Evolutionary conservation across 2,329 filamentous ascomycete genomes (phyloP), one percentile per base, ranked within the genome.

Genomic region (Fusarium humuli): DNA sequence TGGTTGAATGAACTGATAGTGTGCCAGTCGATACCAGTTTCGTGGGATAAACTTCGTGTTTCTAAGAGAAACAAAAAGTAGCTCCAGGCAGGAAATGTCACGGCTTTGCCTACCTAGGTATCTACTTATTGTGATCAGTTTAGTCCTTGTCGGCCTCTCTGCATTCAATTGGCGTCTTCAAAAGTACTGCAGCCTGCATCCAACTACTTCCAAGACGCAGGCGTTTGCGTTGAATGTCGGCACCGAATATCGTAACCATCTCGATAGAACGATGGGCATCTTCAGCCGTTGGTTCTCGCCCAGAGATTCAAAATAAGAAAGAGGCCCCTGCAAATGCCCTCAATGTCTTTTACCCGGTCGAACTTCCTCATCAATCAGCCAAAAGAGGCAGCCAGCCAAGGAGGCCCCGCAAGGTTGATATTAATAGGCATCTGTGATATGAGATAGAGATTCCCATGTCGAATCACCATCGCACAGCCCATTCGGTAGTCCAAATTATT

Each of bases 281-380:
- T 52, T 57, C 56, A 57, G 47, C 25, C 62, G 62, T 65, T 34
- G 45, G 30, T 34, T 25, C 47, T 69, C 41, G 29, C 34, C 42
- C 55, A 47, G 47, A 22, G 44, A 52, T 30, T 46, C 23, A 57
- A 30, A 47, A 27, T 25, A 29, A 47, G 25, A 29, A 67, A 27
- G 27, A 41, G 47, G 45, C 50, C 54, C 63, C 30, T 40, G 54
- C n/a, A 46, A 20, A 42, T 46, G 45, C 40, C 44, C 41, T 44
- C n/a, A 32, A 46, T 14, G 30, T 66, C 29, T 32, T 60, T 60
- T 55, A 57, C 18, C 67, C 40, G 52, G 46, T n/a, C 40, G 48
- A 50, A 48, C 47, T 50, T 47, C 25, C 47, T 65, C 50, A 56
- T 60, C 49, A 42, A 41, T 44, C 34, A 30, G 27, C 34, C 18